These are phyloP conservation scores for Phtheirospermum japonicum DNA, from an alignment of 257 asterid species.

Conservation along the genomic window DNA sequence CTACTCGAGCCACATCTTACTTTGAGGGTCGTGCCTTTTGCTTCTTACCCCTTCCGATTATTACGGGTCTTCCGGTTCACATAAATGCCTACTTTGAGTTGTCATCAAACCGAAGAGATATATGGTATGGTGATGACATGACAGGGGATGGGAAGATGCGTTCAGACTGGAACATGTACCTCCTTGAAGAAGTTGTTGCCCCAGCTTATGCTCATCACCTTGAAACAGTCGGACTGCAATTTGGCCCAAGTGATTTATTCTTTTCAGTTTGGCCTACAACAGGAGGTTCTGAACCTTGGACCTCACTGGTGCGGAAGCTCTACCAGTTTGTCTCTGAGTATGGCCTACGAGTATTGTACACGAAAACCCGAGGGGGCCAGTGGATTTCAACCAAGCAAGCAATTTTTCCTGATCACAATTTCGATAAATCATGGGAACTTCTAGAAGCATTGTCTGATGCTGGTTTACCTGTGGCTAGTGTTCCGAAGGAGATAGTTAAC, in stretches of 20 bases:
- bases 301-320: constrained; percentile 69
- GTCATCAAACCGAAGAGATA: constrained; percentile 94
- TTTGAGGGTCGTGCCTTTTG: constrained; percentile 95
- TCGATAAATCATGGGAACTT: constrained; percentile 67
- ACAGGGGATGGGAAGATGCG: constrained; percentile 96
- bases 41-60: constrained; percentile 88
- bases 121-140: constrained; percentile 99
- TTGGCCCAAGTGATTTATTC: constrained; percentile 75
- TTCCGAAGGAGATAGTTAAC: constrained; percentile 65
- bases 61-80: constrained; percentile 90
- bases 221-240: constrained; percentile 73
- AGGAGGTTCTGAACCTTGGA: constrained; percentile 82
- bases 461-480: constrained; percentile 69
- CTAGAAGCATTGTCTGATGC: constrained; percentile 77
- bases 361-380: constrained; percentile 88
- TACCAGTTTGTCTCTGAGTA: constrained; percentile 65
- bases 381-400: constrained; percentile 94
- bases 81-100: constrained; percentile 91
- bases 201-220: constrained; percentile 93
- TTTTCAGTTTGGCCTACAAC: constrained; percentile 82
- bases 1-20: constrained; percentile 36
- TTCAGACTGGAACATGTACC: constrained; percentile 89
- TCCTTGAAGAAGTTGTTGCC: constrained; percentile 86
- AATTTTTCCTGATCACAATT: constrained; percentile 83
- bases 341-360: constrained; percentile 68